These are phyloP conservation scores for Juglanconis juglandina DNA, from an alignment of 2,329 filamentous ascomycete species.

Conservation along the genomic window DNA sequence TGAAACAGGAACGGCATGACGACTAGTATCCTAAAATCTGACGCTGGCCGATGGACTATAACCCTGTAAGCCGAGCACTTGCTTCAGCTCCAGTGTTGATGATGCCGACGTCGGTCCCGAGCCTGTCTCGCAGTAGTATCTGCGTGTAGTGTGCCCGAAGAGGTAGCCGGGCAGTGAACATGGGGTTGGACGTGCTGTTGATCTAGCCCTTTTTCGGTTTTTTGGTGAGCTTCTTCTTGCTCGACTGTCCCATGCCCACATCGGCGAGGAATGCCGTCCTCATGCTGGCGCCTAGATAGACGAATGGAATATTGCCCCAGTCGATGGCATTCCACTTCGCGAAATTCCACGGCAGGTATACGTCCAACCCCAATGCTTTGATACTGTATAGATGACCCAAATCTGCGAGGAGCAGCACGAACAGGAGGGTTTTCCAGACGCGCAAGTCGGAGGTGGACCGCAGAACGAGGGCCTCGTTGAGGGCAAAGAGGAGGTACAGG, in stretches of 20 bases:
- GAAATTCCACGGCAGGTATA: conserved; percentile 58
- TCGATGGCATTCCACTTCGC: conserved; percentile 64
- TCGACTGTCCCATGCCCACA: conserved; percentile 43
- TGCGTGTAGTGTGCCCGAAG: too few relatives aligned
- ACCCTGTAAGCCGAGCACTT: too few relatives aligned
- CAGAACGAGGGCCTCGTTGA: conserved; percentile 75
- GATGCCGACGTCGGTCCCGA: too few relatives aligned
- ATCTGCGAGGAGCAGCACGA: conserved; percentile 70
- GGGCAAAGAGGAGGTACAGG: conserved; percentile 71
- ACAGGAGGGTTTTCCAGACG: conserved; percentile 67
- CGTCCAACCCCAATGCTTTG: conserved; percentile 49
- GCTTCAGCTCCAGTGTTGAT: too few relatives aligned
- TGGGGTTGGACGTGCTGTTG: neutral
- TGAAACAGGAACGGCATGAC: too few relatives aligned
- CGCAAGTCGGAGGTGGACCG: conserved; percentile 63
- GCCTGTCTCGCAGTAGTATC: too few relatives aligned
- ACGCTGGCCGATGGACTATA: too few relatives aligned
- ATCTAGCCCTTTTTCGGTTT: conserved; percentile 3
- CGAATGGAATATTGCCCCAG: conserved; percentile 67
- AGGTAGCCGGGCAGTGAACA: too few relatives aligned
- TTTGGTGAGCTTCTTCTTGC: conserved; percentile 18
- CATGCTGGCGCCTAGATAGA: conserved; percentile 63
- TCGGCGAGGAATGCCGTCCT: conserved; percentile 57
- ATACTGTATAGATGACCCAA: conserved; percentile 71
- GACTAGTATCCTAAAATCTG: too few relatives aligned